Evolutionary conservation across 1,284 basidiomycete genomes (phyloP).

Genomic region (Coniferiporia weirii): DNA sequence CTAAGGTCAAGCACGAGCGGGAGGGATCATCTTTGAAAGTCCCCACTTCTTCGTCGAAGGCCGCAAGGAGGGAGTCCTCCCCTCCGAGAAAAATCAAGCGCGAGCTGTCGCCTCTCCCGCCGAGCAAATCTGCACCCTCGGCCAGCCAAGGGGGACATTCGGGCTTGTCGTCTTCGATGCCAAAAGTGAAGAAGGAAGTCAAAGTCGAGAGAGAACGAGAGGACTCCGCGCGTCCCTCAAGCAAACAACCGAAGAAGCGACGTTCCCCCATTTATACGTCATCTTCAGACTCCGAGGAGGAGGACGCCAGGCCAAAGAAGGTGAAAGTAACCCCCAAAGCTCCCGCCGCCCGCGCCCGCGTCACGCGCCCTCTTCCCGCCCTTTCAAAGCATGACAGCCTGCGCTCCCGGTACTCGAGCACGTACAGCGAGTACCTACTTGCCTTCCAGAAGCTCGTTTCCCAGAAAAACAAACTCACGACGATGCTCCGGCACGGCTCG

Average conservation of each 20-base stretch:
- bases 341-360: conserved; percentile 1
- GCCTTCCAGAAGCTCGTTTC: conserved; percentile 40
- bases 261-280: conserved; percentile 53
- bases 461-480: conserved; percentile 45
- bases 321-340: conserved; percentile 18
- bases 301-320: conserved; percentile 23
- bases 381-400: conserved; percentile 45
- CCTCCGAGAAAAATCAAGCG: conserved; percentile 30
- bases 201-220: conserved; percentile 1
- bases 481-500: conserved; percentile 30
- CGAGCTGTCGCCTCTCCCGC: conserved; percentile 28
- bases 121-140: conserved; percentile 20
- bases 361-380: conserved; percentile 27
- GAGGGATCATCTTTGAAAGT: conserved; percentile 22
- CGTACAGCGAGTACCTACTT: conserved; percentile 46
- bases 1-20: conserved; percentile 34
- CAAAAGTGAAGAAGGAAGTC: not conserved
- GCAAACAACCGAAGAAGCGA: conserved; percentile 28
- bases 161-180: not conserved
- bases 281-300: conserved; percentile 47
- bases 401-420: conserved; percentile 44
- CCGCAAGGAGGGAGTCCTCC: conserved; percentile 4
- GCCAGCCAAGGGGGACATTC: conserved; percentile 17
- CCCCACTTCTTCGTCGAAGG: conserved; percentile 21
- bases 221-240: conserved; percentile 19